These are phyloP conservation scores for Pistacia vera DNA, from an alignment of 345 rosid genomes.

Conservation along the genomic window DNA sequence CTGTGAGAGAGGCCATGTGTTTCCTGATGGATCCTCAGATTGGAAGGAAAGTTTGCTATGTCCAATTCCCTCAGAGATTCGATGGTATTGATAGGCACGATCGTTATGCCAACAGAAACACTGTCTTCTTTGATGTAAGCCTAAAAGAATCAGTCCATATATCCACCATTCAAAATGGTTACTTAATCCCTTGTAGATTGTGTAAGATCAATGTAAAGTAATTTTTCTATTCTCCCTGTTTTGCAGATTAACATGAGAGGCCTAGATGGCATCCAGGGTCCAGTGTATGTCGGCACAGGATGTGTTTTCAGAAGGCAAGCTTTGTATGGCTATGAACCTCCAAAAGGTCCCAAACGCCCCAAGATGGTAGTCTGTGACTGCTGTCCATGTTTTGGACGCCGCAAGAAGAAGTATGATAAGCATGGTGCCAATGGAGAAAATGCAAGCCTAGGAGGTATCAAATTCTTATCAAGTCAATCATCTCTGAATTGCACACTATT, in stretches of 20 bases:
- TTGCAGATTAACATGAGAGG: slow-evolving; percentile 82
- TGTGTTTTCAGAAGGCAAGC: slow-evolving; percentile 95
- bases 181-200: neutral
- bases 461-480: neutral
- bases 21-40: slow-evolving; percentile 92
- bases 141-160: neutral
- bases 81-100: slow-evolving; percentile 85
- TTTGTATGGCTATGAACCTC: slow-evolving; percentile 94
- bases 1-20: slow-evolving; percentile 89
- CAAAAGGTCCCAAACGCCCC: slow-evolving; percentile 87
- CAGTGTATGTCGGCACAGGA: slow-evolving; percentile 96
- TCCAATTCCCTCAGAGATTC: slow-evolving; percentile 92
- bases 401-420: slow-evolving; percentile 54
- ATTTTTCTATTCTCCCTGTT: neutral
- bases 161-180: neutral
- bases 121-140: slow-evolving; percentile 90
- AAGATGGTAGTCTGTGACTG: slow-evolving; percentile 97
- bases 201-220: slow-evolving; percentile 1
- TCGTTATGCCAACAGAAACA: slow-evolving; percentile 91
- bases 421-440: slow-evolving; percentile 48
- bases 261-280: slow-evolving; percentile 91
- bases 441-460: slow-evolving; percentile 63
- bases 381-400: slow-evolving; percentile 94
- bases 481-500: slow-evolving; percentile 3
- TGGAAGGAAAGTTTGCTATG: slow-evolving; percentile 84